Evolutionary conservation across 2,329 filamentous ascomycete species (phyloP).

Genomic region (Sporothrix humicola): DNA sequence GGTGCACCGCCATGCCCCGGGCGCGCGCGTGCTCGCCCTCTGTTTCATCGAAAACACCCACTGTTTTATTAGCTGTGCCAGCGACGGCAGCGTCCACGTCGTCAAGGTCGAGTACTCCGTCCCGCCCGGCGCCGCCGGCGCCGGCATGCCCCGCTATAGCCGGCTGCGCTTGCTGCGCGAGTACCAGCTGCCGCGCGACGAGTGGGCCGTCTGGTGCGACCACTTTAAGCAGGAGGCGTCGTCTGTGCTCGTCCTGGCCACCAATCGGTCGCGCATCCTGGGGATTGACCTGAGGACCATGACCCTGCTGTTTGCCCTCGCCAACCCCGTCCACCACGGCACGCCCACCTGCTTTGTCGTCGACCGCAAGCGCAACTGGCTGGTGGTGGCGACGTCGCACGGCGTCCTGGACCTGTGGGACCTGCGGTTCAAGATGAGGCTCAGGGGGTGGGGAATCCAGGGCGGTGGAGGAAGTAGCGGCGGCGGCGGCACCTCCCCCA

Average conservation of each 20-base stretch:
- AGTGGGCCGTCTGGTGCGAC: slow-evolving; percentile 88
- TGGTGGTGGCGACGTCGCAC: slow-evolving; percentile 88
- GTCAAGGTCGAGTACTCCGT: slow-evolving; percentile 71
- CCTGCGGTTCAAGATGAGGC: slow-evolving; percentile 85
- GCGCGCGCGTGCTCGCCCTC: slow-evolving; percentile 74
- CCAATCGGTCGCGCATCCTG: slow-evolving; percentile 81
- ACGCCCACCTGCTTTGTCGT: slow-evolving; percentile 90
- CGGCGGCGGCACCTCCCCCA: slow-evolving; percentile 54
- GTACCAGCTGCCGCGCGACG: slow-evolving; percentile 74
- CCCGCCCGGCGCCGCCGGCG: not conserved
- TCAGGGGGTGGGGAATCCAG: slow-evolving; percentile 87
- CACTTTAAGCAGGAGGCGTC: slow-evolving; percentile 83
- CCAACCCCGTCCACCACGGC: slow-evolving; percentile 90
- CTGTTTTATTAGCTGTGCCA: slow-evolving; percentile 88
- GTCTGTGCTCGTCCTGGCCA: slow-evolving; percentile 85
- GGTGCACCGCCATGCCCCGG: slow-evolving; percentile 76
- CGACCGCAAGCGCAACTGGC: slow-evolving; percentile 85
- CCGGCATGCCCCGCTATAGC: slow-evolving; percentile 65
- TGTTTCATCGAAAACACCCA: slow-evolving; percentile 95
- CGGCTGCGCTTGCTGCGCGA: slow-evolving; percentile 78
- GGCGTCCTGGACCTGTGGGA: slow-evolving; percentile 96
- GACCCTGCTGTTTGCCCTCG: slow-evolving; percentile 77
- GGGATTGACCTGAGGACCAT: slow-evolving; percentile 88
- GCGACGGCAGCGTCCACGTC: slow-evolving; percentile 87
- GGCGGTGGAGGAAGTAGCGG: slow-evolving; percentile 60